phyloP scores from a whole-genome alignment of 2,329 filamentous ascomycete genomes.

The Penicillium crustosum region DNA sequence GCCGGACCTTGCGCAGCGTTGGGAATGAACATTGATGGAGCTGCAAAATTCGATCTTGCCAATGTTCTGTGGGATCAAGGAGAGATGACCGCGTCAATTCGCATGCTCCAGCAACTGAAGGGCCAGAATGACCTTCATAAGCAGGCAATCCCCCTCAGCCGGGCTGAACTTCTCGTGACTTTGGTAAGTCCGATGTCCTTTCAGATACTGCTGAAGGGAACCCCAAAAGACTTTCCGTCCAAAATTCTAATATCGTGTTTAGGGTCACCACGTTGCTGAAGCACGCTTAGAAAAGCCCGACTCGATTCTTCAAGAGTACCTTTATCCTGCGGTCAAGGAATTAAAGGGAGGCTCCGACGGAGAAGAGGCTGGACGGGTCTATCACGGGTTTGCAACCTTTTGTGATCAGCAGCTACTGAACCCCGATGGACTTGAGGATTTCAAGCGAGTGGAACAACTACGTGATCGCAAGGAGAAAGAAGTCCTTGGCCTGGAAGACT shows the following conservation, averaged over 20 bases:
- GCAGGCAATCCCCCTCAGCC: constrained; percentile 70
- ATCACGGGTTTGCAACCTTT: constrained; percentile 91
- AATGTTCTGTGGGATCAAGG: constrained; percentile 93
- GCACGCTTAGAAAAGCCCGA: constrained; percentile 89
- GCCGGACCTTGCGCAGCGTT: constrained; percentile 66
- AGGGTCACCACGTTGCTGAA: constrained; percentile 83
- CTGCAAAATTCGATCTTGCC: constrained; percentile 77
- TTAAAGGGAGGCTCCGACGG: constrained; percentile 68
- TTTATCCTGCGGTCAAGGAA: constrained; percentile 79
- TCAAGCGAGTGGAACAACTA: constrained; percentile 75
- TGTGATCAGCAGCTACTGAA: constrained; percentile 94
- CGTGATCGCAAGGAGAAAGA: constrained; percentile 80
- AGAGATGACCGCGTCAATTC: constrained; percentile 83
- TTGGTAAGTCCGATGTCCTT: constrained; percentile 52
- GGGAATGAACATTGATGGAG: constrained; percentile 75
- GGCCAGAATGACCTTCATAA: constrained; percentile 60
- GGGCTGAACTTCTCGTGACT: constrained; percentile 79
- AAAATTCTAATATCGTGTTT: not conserved
- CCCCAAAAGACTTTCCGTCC: not conserved
- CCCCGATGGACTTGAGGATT: constrained; percentile 78
- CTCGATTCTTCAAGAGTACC: constrained; percentile 80
- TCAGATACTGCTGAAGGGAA: not conserved
- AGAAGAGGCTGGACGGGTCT: constrained; percentile 79
- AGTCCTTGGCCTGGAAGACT: constrained; percentile 67
- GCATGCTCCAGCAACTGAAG: constrained; percentile 77